These are phyloP conservation scores for Dioscorea cayenensis DNA, from an alignment of 116 monocot species.

Conservation along the genomic window DNA sequence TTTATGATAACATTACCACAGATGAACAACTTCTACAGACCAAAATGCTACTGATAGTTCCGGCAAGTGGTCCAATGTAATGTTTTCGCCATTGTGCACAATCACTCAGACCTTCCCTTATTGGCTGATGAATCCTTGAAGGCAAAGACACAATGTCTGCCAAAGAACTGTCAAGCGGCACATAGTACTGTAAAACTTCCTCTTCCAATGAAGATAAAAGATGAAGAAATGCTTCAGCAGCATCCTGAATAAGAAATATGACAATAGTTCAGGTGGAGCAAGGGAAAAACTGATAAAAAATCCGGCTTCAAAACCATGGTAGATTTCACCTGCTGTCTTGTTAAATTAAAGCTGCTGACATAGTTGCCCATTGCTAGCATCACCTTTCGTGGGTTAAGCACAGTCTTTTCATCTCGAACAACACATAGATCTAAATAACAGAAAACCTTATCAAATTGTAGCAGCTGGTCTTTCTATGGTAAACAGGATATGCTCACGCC, in stretches of 20 bases:
- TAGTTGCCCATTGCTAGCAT: slow-evolving; percentile 67
- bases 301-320: not conserved
- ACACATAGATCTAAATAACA: slow-evolving; percentile 43
- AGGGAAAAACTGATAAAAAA: not conserved
- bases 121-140: slow-evolving; percentile 37
- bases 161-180: slow-evolving; percentile 36
- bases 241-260: slow-evolving; percentile 51
- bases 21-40: slow-evolving; percentile 65
- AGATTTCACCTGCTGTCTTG: slow-evolving; percentile 70
- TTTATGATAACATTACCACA: slow-evolving; percentile 37
- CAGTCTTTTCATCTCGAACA: slow-evolving; percentile 40
- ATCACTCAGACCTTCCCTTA: slow-evolving; percentile 25
- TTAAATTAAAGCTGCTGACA: slow-evolving; percentile 56
- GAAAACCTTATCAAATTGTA: not conserved
- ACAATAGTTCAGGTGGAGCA: not conserved
- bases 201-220: slow-evolving; percentile 70
- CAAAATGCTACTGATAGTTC: slow-evolving; percentile 71
- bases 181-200: slow-evolving; percentile 48
- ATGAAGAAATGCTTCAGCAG: slow-evolving; percentile 84
- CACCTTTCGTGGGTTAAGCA: slow-evolving; percentile 62
- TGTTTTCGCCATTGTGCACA: slow-evolving; percentile 42
- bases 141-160: slow-evolving; percentile 31
- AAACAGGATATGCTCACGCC: not conserved
- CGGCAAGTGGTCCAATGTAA: slow-evolving; percentile 70
- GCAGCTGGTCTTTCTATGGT: not conserved